Conservation (phyloP, 176 grass and related monocot species). For the Zizania latifolia region DNA sequence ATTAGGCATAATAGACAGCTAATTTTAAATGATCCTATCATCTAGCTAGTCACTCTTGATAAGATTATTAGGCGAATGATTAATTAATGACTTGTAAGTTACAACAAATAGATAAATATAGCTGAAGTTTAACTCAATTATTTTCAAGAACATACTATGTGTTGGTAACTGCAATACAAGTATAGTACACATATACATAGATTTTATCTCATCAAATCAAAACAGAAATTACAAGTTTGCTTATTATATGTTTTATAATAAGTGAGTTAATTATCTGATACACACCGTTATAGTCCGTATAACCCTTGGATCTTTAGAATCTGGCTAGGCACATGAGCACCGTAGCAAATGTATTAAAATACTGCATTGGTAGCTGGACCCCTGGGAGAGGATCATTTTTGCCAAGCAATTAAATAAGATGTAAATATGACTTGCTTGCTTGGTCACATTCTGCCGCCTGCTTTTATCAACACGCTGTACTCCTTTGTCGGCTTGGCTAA, state of each 20-base stretch:
- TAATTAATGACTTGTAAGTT: background rate
- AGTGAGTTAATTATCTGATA: too few relatives aligned
- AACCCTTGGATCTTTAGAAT: background rate
- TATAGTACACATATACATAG: background rate
- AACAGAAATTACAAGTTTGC: background rate
- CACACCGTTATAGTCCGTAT: background rate
- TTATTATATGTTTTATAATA: background rate
- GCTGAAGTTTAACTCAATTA: background rate
- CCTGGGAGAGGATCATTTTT: background rate
- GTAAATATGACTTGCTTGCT: background rate
- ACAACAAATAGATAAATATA: background rate
- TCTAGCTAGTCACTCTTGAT: background rate
- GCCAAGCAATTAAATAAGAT: background rate
- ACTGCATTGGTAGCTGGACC: background rate
- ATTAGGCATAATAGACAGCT: background rate
- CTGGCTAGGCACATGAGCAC: background rate
- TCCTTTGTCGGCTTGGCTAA: background rate
- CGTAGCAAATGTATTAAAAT: conserved; percentile 5
- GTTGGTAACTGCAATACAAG: background rate
- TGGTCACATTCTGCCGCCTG: background rate
- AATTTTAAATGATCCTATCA: background rate
- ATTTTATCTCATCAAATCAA: background rate
- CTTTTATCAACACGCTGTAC: background rate
- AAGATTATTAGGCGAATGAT: background rate
- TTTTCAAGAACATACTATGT: background rate